Evolutionary conservation across 106 monocot species (phyloP), one percentile per base, ranked within the genome.

Genomic region (Amphibolis antarctica): DNA sequence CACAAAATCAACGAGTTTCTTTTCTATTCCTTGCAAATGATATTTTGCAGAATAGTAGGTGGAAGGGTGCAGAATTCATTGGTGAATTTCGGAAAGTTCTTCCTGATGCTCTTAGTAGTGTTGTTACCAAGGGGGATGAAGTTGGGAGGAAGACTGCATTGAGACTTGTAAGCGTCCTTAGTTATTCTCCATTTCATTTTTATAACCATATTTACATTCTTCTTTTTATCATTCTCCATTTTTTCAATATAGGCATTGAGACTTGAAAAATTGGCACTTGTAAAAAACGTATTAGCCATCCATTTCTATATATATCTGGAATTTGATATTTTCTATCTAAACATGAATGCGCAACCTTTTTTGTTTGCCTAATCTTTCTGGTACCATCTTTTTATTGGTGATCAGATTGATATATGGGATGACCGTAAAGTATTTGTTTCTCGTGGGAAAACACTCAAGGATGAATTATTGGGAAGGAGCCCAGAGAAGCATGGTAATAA

Each of bases 1-100:
- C 79, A 43, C 59, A 45, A 19, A 82, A 82, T 17, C 77, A 78
- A 57, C 48, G 82, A 53, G 46, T 85, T 18, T 81, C 82, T 44
- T 82, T 82, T 75, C 72, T 89, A 23, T 85, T 80, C 69, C 77
- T 89, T 79, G 89, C 85, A 55, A 89, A 89, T 78, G 89, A 89
- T 78, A 85, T 89, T 53, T 63, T 89, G 74, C 89, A 85, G 58
- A 89, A 89, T 29, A 85, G 89, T 62, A 73, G 80, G 28, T 44
- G 82, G 48, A 89, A 82, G 64, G 85, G 89, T 70, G 23, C 74
- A 43, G 89, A 89, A 74, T 85, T 80, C 71, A 73, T 85, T 58
- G 59, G 18, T 67, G 85, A 89, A 75, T 89, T 89, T 68, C 79
- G 81, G 79, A 82, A 72, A 51, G 89, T 89, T 75, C 80, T 89